Base-by-base conservation (phyloP, 2,329 filamentous ascomycete species). In the Ophiostoma montium region DNA sequence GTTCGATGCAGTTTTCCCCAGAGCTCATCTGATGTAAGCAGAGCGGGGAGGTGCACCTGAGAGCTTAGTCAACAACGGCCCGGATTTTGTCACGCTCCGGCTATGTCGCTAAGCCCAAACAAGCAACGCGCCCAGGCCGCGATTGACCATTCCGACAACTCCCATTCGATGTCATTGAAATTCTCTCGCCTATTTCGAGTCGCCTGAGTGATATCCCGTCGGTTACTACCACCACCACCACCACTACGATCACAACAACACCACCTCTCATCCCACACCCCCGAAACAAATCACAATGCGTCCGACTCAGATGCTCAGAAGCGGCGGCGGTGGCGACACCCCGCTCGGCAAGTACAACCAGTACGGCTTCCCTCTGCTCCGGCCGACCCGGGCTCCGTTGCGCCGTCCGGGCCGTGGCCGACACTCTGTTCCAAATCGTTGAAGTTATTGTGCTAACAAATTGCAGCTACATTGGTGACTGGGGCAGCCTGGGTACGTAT, bases 401-500 rank as follows among this genome's bases (percentile, higher is more conserved):
- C 41, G 35, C 50, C 41, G 46, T 21, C 46, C 10, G 43, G 21
- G 12, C n/a, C n/a, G n/a, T n/a, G n/a, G n/a, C n/a, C n/a, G n/a
- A n/a, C n/a, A n/a, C n/a, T n/a, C n/a, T n/a, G n/a, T n/a, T n/a
- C n/a, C n/a, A n/a, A n/a, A n/a, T n/a, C n/a, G n/a, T n/a, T n/a
- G n/a, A n/a, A n/a, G n/a, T n/a, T n/a, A n/a, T n/a, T 35, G 27
- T 41, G 12, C 39, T 41, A 45, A 51, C 38, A 59, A 23, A 15
- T 9, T 19, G 15, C 11, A 89, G 85, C 64, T 88, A 72, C 67
- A 69, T 89, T 52, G 85, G 85, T 58, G 68, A 68, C 65, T 90
- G 84, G 83, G 85, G 85, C 61, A 69, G 71, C 61, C 69, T 89
- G 57, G 84, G 84, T 87, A 77, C 71, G 79, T 78, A 57, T 57